These are phyloP conservation scores for Synchytrium microbalum DNA, from an alignment of 371 early-diverging fungal species.

Conservation along the genomic window DNA sequence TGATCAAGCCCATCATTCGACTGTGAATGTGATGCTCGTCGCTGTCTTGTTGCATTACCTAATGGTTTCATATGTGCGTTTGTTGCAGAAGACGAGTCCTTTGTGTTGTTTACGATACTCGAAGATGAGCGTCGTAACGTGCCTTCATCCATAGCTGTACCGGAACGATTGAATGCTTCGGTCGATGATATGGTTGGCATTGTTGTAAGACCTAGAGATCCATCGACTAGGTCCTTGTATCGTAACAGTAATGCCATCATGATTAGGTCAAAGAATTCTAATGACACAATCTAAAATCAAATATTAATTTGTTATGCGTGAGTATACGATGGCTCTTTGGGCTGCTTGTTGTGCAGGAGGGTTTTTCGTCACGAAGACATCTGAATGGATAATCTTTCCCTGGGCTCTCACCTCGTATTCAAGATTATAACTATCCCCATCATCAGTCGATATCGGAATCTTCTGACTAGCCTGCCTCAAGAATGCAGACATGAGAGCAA, in stretches of 20 bases:
- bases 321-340: no score
- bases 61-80: neutral
- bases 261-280: neutral
- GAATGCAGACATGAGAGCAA: constrained; percentile 15
- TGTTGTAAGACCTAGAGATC: neutral
- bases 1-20: neutral
- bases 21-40: neutral
- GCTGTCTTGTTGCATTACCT: neutral
- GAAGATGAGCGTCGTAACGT: neutral
- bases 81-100: neutral
- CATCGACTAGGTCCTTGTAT: neutral
- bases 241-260: neutral
- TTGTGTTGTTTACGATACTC: neutral
- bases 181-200: neutral
- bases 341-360: no score
- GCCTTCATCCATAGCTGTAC: no score
- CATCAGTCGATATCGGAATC: constrained; percentile 14
- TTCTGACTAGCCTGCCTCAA: constrained; percentile 18
- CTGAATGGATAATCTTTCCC: no score
- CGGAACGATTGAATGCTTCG: neutral
- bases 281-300: neutral
- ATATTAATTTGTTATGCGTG: no score
- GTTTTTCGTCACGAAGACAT: no score
- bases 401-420: constrained; percentile 42
- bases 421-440: constrained; percentile 26